phyloP scores from a whole-genome alignment of 148 eudicot species.

The Persicaria maculosa region DNA sequence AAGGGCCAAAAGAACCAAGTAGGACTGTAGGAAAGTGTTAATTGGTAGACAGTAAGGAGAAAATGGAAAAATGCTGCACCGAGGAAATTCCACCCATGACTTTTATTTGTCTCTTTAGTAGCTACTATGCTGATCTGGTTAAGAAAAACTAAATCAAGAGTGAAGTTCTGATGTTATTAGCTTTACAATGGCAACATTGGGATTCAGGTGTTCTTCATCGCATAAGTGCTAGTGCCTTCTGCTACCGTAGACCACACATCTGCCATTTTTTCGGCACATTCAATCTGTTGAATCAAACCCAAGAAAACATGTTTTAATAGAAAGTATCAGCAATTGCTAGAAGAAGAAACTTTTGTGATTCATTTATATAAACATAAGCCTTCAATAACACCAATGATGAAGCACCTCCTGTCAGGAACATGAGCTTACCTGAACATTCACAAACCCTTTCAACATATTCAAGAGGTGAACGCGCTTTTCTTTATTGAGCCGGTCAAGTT shows the following conservation, averaged over 20 bases:
- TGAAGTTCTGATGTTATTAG: conserved; percentile 1
- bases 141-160: not conserved
- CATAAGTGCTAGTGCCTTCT: conserved; percentile 63
- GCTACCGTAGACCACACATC: conserved; percentile 70
- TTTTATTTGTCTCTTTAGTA: not conserved
- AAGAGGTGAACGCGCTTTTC: conserved; percentile 63
- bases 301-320: not conserved
- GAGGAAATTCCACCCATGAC: not conserved
- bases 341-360: not conserved
- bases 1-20: not conserved
- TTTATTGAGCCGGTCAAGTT: conserved; percentile 65
- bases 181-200: conserved; percentile 17
- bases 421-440: conserved; percentile 66
- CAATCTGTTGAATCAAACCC: conserved; percentile 37
- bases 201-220: conserved; percentile 35
- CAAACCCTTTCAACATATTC: conserved; percentile 92
- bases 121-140: not conserved
- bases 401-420: not conserved
- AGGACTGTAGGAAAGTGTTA: not conserved
- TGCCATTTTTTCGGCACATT: conserved; percentile 67
- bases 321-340: not conserved
- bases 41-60: not conserved
- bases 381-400: not conserved
- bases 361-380: not conserved
- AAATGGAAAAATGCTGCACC: not conserved